A percentile compares a stretch with the other conserved stretches of the same genome.
Evolutionary conservation across 1,139 yeast genomes (phyloP).

Genomic region (Candida tunisiensis): DNA sequence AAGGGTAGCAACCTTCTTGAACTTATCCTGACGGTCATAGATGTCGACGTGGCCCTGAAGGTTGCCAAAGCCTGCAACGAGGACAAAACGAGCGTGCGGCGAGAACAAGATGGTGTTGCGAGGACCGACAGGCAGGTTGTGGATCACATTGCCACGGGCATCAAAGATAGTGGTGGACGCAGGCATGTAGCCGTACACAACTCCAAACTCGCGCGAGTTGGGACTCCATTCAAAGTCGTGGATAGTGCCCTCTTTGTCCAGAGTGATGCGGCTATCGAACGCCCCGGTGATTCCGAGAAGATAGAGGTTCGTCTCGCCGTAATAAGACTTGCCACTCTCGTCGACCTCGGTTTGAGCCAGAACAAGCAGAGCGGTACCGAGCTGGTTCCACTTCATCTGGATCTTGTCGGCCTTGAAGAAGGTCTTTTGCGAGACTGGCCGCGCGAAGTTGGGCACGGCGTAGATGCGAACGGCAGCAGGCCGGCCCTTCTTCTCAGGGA

Average conservation of each 20-base stretch:
- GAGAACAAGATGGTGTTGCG: slow-evolving; percentile 84
- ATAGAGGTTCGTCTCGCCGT: slow-evolving; percentile 91
- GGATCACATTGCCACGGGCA: slow-evolving; percentile 78
- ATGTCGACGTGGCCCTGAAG: slow-evolving; percentile 94
- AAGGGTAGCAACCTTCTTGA: slow-evolving; percentile 60
- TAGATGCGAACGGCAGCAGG: slow-evolving; percentile 84
- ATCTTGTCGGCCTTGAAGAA: slow-evolving; percentile 95
- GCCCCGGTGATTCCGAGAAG: slow-evolving; percentile 85
- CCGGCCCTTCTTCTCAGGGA: slow-evolving; percentile 60
- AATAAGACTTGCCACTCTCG: slow-evolving; percentile 82
- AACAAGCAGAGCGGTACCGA: slow-evolving; percentile 89
- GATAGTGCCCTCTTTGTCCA: slow-evolving; percentile 89
- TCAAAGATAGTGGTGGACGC: slow-evolving; percentile 91
- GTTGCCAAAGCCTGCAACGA: slow-evolving; percentile 96
- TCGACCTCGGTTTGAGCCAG: slow-evolving; percentile 94
- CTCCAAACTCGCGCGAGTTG: slow-evolving; percentile 91
- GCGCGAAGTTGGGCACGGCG: slow-evolving; percentile 51
- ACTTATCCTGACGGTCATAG: slow-evolving; percentile 82
- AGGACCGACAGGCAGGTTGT: slow-evolving; percentile 72
- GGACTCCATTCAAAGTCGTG: slow-evolving; percentile 98
- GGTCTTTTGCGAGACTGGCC: slow-evolving; percentile 72
- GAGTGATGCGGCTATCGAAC: slow-evolving; percentile 73
- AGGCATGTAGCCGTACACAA: slow-evolving; percentile 95
- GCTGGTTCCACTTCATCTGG: slow-evolving; percentile 79
- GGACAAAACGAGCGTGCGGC: slow-evolving; percentile 81